Evolutionary conservation across 495 filamentous ascomycete genomes (phyloP).

Genomic region (Venustampulla echinocandica): DNA sequence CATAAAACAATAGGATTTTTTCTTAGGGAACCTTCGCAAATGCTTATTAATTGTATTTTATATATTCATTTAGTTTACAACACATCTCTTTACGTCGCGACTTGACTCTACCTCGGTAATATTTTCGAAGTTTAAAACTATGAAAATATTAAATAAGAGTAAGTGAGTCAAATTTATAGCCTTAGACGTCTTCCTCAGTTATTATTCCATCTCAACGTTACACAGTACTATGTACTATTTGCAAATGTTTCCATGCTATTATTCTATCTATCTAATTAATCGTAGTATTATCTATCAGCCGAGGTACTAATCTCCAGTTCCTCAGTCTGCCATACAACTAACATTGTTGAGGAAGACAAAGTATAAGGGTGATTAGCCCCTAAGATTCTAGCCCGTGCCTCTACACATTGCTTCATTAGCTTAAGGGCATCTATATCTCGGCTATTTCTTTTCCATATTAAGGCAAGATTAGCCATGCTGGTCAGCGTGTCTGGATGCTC

Average conservation of each 20-base stretch:
- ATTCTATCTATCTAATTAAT: slow-evolving; percentile 3
- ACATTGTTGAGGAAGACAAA: too few species aligned
- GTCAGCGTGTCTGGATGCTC: slow-evolving; percentile 19
- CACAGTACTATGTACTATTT: slow-evolving; percentile 1
- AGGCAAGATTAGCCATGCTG: slow-evolving; percentile 24
- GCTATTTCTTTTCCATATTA: neutral
- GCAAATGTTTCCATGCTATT: neutral
- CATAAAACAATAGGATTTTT: slow-evolving; percentile 5
- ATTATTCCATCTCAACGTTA: slow-evolving; percentile 7
- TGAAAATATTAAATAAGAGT: slow-evolving; percentile 6
- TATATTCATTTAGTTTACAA: slow-evolving; percentile 4
- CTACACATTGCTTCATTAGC: slow-evolving; percentile 10
- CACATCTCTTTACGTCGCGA: neutral
- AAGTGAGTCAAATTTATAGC: slow-evolving; percentile 5
- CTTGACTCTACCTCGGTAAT: neutral
- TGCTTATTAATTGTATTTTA: slow-evolving; percentile 6
- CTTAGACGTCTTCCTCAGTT: too few species aligned
- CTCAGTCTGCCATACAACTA: too few species aligned
- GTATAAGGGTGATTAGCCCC: too few species aligned
- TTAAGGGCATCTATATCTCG: slow-evolving; percentile 7
- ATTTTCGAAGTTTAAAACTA: slow-evolving; percentile 11
- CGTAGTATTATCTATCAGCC: slow-evolving; percentile 7
- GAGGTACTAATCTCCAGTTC: too few species aligned
- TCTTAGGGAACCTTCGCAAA: slow-evolving; percentile 3
- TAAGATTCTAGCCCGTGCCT: slow-evolving; percentile 4